Evolutionary conservation across 2,329 filamentous ascomycete species (phyloP).

Genomic region (Beauveria bassiana): DNA sequence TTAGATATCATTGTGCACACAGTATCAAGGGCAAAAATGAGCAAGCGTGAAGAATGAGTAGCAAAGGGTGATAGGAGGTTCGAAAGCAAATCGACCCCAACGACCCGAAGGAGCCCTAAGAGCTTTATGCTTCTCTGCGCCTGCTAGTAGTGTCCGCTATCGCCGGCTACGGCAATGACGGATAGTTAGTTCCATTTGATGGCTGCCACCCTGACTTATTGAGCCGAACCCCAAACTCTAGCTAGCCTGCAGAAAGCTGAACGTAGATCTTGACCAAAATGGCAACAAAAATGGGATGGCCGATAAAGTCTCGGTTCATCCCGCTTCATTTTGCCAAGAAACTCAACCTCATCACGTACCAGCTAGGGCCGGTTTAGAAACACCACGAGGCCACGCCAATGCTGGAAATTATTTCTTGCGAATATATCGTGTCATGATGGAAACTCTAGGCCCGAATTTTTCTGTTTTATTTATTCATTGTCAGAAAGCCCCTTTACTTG

Average conservation of each 20-base stretch:
- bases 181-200: no score
- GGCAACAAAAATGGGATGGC: conserved; percentile 6
- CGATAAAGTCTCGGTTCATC: not conserved
- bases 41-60: no score
- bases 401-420: not conserved
- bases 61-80: no score
- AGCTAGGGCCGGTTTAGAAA: not conserved
- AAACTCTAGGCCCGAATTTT: not conserved
- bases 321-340: not conserved
- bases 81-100: no score
- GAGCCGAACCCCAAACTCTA: no score
- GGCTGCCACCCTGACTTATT: no score
- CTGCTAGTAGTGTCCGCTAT: no score
- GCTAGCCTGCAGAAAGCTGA: not conserved
- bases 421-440: not conserved
- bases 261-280: not conserved
- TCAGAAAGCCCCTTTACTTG: not conserved
- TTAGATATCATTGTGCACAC: not conserved
- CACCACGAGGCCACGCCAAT: not conserved
- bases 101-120: no score
- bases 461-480: not conserved
- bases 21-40: no score
- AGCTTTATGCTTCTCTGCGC: no score
- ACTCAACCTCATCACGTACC: not conserved
- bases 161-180: no score